Evolutionary conservation across 2,329 filamentous ascomycete species (phyloP), one percentile per base, ranked within the genome.

Genomic region (Exophiala viscosa): DNA sequence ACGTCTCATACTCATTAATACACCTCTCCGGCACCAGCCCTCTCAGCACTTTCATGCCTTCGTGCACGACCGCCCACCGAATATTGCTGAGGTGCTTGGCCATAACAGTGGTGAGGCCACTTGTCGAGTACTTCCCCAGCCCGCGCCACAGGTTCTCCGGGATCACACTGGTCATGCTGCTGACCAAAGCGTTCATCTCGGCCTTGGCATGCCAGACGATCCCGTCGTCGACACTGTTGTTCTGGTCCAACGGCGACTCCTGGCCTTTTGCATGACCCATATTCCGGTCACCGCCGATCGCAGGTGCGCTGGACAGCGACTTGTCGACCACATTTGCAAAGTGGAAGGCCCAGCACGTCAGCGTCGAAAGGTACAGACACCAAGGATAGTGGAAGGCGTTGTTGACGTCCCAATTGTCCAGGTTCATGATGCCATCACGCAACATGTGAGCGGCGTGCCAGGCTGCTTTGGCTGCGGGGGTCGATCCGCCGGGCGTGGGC

Each of bases 61-160:
- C 78, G 57, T 83, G 80, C 3, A 85, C 76, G 3, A 85, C 80
- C 0, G 79, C 80, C 82, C 82, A 85, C 46, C 82, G 63, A 1
- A 84, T 76, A 50, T 77, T 81, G 9, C 76, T 76, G 57, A 85
- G 60, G 33, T 76, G 73, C 59, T 77, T 74, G 2, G 77, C 78
- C 67, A 84, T 81, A 0, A 78, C 73, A 53, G 76, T 76, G 0
- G 79, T 77, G 41, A 85, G 55, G 0, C 79, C 79, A 14, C 73
- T 74, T 0, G 76, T 81, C 1, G 75, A 70, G 45, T 73, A 75
- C 49, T 74, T 74, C 0, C 76, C 76, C 13, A 72, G 67, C 20
- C 67, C 45, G 7, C 60, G 62, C 48, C 61, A 65, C 59, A 73
- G 52, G 14, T 70, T 70, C 45, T 70, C 69, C 0, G 70, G 62